These are phyloP conservation scores for Ophiostoma quercus DNA, from an alignment of 2,329 filamentous ascomycete genomes.

Conservation along the genomic window DNA sequence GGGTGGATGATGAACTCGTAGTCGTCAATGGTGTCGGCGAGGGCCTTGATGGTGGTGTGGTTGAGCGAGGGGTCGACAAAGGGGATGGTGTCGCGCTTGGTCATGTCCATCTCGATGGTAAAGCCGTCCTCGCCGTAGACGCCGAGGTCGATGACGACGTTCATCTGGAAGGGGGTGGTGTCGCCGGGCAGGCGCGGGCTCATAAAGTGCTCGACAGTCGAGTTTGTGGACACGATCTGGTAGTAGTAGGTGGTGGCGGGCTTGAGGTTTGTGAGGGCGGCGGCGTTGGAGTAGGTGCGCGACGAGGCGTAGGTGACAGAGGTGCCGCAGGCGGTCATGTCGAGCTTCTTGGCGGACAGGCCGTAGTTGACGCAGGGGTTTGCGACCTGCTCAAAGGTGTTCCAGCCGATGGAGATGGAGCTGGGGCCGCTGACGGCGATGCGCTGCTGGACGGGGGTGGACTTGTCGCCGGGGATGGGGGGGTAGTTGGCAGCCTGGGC, in stretches of 20 bases:
- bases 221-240: conserved; percentile 53
- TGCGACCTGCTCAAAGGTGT: conserved; percentile 46
- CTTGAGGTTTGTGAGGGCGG: conserved; percentile 42
- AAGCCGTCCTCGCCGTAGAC: conserved; percentile 51
- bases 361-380: conserved; percentile 50
- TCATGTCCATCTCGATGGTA: conserved; percentile 42
- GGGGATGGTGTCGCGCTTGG: conserved; percentile 47
- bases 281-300: conserved; percentile 49
- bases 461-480: conserved; percentile 43
- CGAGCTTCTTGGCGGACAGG: conserved; percentile 38
- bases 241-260: conserved; percentile 57
- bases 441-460: conserved; percentile 51
- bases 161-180: conserved; percentile 48
- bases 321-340: conserved; percentile 38
- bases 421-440: conserved; percentile 45
- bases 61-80: conserved; percentile 47
- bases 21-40: conserved; percentile 47
- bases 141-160: conserved; percentile 51
- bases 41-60: conserved; percentile 53
- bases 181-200: conserved; percentile 51
- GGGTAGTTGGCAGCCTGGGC: conserved; percentile 37
- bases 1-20: conserved; percentile 53
- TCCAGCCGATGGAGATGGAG: conserved; percentile 52
- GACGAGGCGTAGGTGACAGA: conserved; percentile 50
- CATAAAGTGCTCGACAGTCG: conserved; percentile 48